Conservation (phyloP, 2,329 filamentous ascomycete species). For the Penicillium hordei region DNA sequence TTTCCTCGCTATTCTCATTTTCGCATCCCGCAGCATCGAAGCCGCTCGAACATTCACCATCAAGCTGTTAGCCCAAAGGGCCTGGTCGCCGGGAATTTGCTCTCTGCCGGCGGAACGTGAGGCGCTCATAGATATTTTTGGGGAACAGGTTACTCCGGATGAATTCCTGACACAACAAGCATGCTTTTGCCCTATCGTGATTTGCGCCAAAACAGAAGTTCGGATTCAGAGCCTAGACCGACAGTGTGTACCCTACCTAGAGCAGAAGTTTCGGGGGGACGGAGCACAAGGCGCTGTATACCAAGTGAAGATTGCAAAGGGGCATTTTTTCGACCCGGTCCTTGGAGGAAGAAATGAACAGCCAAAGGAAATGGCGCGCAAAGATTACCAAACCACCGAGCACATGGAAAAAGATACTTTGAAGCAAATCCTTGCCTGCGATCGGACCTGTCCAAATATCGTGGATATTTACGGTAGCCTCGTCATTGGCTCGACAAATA, state of each 20-base stretch:
- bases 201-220: not conserved
- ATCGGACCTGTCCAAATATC: not conserved
- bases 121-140: not conserved
- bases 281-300: not conserved
- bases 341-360: not conserved
- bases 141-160: not conserved
- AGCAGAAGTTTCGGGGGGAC: not conserved
- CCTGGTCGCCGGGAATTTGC: not conserved
- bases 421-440: not conserved
- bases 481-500: not conserved
- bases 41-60: not conserved
- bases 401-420: not conserved
- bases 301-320: not conserved
- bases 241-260: not conserved
- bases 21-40: not conserved
- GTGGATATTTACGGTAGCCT: not conserved
- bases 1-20: not conserved
- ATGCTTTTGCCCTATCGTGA: not conserved
- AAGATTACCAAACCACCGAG: not conserved
- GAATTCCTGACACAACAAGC: not conserved
- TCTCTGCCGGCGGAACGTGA: not conserved
- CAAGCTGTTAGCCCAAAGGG: not conserved
- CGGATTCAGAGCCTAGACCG: not conserved
- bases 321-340: not conserved
- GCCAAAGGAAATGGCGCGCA: not conserved